Percentiles rank a stretch among this genome's conserved stretches.
Evolutionary conservation across 768 basidiomycete species (phyloP).

Genomic region (Coprinellus micaceus): DNA sequence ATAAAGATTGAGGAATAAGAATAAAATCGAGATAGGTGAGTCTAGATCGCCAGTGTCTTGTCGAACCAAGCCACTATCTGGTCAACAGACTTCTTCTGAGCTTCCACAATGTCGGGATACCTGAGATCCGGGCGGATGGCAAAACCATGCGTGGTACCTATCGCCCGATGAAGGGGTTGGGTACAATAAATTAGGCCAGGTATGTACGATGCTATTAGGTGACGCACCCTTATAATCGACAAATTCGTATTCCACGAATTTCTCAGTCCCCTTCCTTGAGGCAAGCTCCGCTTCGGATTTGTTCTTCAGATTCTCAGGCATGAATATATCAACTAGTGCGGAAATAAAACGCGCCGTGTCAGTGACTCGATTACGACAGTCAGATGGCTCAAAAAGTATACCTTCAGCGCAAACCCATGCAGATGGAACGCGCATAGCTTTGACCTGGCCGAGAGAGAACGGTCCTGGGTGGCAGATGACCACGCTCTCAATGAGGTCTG

Average conservation of each 20-base stretch:
- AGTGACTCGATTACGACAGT: not conserved
- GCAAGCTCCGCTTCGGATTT: slow-evolving; percentile 35
- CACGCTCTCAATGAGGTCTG: slow-evolving; percentile 33
- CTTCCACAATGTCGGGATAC: slow-evolving; percentile 36
- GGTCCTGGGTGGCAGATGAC: slow-evolving; percentile 41
- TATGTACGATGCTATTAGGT: not conserved
- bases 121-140: slow-evolving; percentile 38
- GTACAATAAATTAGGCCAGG: not conserved
- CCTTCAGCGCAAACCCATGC: slow-evolving; percentile 43
- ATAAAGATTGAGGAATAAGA: too few relatives aligned
- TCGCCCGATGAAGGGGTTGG: not conserved
- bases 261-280: slow-evolving; percentile 31
- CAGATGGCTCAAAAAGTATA: too few relatives aligned
- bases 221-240: slow-evolving; percentile 39
- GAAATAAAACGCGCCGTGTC: not conserved
- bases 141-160: slow-evolving; percentile 47
- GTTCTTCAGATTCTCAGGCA: slow-evolving; percentile 26
- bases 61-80: slow-evolving; percentile 45
- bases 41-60: slow-evolving; percentile 23
- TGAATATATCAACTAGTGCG: slow-evolving; percentile 34
- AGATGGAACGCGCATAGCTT: slow-evolving; percentile 34
- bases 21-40: too few relatives aligned
- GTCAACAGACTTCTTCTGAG: slow-evolving; percentile 38
- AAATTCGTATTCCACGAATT: slow-evolving; percentile 43
- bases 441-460: slow-evolving; percentile 29